These are phyloP conservation scores for Calocybe gangraenosa DNA, from an alignment of 768 basidiomycete genomes.

Conservation along the genomic window DNA sequence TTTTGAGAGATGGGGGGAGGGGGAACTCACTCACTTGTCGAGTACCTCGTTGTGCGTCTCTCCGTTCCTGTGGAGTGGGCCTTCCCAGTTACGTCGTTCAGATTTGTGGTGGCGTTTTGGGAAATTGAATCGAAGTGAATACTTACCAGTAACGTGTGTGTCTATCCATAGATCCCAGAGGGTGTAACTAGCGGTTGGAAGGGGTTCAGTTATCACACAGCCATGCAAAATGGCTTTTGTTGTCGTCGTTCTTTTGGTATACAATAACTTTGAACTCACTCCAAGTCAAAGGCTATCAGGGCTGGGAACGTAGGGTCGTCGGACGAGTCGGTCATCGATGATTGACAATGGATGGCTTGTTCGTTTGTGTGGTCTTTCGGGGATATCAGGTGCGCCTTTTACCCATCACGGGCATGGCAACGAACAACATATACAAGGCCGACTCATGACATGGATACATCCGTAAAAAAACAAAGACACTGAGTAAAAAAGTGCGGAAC, in stretches of 20 bases:
- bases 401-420: too few species aligned
- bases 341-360: too few species aligned
- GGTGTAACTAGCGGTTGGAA: conserved; percentile 58
- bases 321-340: neutral
- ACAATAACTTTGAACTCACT: conserved; percentile 52
- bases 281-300: conserved; percentile 78
- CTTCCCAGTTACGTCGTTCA: too few species aligned
- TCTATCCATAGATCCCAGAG: conserved; percentile 90
- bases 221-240: neutral
- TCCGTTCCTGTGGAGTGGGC: conserved; percentile 48
- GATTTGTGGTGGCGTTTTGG: neutral
- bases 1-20: too few species aligned
- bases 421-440: too few species aligned
- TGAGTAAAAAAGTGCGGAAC: too few species aligned
- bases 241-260: too few species aligned
- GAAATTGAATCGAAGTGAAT: neutral
- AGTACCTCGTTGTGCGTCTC: conserved; percentile 43
- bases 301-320: conserved; percentile 35
- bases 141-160: conserved; percentile 59
- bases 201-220: conserved; percentile 1
- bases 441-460: too few species aligned
- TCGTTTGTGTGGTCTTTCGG: too few species aligned
- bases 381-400: too few species aligned
- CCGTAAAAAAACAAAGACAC: too few species aligned
- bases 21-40: conserved; percentile 41